Conservation (phyloP, 805 yeast genomes). For the Ogataea parapolymorpha region DNA sequence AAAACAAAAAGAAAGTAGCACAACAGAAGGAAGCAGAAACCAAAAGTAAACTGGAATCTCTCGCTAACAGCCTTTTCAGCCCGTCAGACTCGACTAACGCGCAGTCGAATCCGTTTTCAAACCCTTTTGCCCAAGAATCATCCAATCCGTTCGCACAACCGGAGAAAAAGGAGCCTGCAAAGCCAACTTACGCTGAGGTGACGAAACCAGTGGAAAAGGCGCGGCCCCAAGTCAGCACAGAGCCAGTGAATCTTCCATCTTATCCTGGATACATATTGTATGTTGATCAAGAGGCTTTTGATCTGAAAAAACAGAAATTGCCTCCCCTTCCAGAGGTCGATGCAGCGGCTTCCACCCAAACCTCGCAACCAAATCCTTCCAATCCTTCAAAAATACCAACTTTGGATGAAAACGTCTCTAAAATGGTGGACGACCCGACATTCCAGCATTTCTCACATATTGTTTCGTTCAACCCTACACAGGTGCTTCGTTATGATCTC, state of each 20-base stretch:
- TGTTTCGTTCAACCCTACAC: conserved; percentile 79
- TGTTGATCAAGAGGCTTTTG: conserved; percentile 68
- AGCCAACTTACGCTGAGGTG: conserved; percentile 20
- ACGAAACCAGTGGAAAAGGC: conserved; percentile 11
- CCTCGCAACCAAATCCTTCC: conserved; percentile 9
- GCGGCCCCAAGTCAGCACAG: conserved; percentile 2
- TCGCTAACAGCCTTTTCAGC: conserved; percentile 43
- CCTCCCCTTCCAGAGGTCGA: conserved; percentile 41
- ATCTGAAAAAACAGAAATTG: conserved; percentile 41
- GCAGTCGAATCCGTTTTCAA: conserved; percentile 26
- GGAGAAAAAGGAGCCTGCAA: conserved; percentile 1
- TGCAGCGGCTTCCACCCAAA: conserved; percentile 2
- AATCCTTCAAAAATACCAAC: conserved; percentile 32
- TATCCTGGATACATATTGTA: conserved; percentile 68
- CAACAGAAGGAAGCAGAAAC: conserved; percentile 41
- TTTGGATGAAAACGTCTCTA: conserved; percentile 46
- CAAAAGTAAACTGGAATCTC: conserved; percentile 38
- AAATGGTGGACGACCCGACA: conserved; percentile 65
- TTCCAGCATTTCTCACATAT: conserved; percentile 77
- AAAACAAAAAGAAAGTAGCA: conserved; percentile 40
- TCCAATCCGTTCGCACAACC: conserved; percentile 14
- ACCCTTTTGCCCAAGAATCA: conserved; percentile 21
- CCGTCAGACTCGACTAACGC: conserved; percentile 8
- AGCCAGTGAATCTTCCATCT: conserved; percentile 36
- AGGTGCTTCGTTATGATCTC: conserved; percentile 80